Conservation (phyloP, 1,284 basidiomycete species). For the Fomitopsis schrenkii region DNA sequence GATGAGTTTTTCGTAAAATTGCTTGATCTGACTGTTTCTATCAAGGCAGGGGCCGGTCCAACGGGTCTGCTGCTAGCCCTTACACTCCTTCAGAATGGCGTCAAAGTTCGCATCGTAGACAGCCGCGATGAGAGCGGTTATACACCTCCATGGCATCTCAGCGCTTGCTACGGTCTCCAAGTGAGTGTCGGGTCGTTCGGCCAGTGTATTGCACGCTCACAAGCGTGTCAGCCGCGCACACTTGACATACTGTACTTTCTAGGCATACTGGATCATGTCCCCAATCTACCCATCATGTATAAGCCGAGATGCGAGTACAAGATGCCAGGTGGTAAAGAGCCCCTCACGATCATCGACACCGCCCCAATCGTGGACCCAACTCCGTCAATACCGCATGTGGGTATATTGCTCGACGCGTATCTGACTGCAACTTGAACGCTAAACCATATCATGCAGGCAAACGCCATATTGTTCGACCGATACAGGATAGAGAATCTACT, state of each 20-base stretch:
- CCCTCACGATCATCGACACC: neutral
- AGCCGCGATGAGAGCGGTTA: constrained; percentile 15
- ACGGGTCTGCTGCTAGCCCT: constrained; percentile 17
- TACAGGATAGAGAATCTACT: constrained; percentile 22
- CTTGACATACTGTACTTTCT: constrained; percentile 11
- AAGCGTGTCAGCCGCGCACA: constrained; percentile 9
- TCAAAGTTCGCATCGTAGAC: constrained; percentile 31
- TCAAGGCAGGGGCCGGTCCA: constrained; percentile 19
- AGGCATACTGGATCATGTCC: constrained; percentile 9
- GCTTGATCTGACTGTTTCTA: no score
- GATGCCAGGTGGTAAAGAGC: constrained; percentile 7
- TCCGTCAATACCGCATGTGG: constrained; percentile 14
- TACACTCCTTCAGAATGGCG: constrained; percentile 14
- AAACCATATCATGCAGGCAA: constrained; percentile 7
- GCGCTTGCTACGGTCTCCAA: constrained; percentile 15
- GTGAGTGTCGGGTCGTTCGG: constrained; percentile 8
- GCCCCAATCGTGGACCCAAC: neutral
- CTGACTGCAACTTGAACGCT: no score
- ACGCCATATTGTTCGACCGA: constrained; percentile 20
- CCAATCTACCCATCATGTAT: neutral
- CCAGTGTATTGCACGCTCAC: neutral
- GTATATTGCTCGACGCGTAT: neutral
- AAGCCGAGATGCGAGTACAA: constrained; percentile 5
- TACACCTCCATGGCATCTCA: constrained; percentile 17
- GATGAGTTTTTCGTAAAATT: no score